Percentiles rank a stretch among this genome's conserved stretches.
Conservation (phyloP, 441 rosid species). For the Mallotus repandus region DNA sequence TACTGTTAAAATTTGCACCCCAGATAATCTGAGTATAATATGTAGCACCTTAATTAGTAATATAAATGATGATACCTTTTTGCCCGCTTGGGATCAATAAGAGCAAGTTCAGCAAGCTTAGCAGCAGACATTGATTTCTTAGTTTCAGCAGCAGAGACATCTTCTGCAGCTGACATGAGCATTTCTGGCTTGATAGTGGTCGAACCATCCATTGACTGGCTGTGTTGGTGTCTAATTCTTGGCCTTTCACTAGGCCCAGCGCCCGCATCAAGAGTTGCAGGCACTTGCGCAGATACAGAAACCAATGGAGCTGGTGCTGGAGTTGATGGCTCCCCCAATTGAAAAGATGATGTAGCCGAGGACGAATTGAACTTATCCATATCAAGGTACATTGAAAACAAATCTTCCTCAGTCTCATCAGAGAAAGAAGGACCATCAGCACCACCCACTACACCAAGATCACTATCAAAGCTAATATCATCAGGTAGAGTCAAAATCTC, state of each 20-base stretch:
- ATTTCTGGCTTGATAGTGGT: conserved; percentile 77
- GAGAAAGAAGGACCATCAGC: conserved; percentile 85
- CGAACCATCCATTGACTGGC: conserved; percentile 96
- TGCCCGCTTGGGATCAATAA: conserved; percentile 95
- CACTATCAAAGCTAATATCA: conserved; percentile 91
- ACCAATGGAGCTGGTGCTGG: conserved; percentile 27
- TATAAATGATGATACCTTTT: conserved; percentile 54
- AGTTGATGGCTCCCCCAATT: conserved; percentile 57
- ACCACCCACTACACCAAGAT: conserved; percentile 90
- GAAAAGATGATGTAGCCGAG: conserved; percentile 65
- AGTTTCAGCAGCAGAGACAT: conserved; percentile 50
- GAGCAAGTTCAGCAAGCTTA: conserved; percentile 98
- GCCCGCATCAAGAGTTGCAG: conserved; percentile 26
- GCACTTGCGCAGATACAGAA: conserved; percentile 19
- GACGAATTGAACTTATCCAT: conserved; percentile 91
- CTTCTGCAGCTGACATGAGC: conserved; percentile 81
- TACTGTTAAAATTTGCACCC: neutral
- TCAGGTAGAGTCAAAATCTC: conserved; percentile 96
- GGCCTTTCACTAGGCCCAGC: conserved; percentile 60
- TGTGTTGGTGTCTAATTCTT: conserved; percentile 88
- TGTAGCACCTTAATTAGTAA: neutral
- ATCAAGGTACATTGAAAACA: conserved; percentile 83
- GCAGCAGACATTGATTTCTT: conserved; percentile 94
- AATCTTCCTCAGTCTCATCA: conserved; percentile 90
- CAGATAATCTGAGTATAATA: neutral